Evolutionary conservation across 352 stramenopile genomes (phyloP), one percentile per base, ranked within the genome.

Genomic region (Pythium brassicae): DNA sequence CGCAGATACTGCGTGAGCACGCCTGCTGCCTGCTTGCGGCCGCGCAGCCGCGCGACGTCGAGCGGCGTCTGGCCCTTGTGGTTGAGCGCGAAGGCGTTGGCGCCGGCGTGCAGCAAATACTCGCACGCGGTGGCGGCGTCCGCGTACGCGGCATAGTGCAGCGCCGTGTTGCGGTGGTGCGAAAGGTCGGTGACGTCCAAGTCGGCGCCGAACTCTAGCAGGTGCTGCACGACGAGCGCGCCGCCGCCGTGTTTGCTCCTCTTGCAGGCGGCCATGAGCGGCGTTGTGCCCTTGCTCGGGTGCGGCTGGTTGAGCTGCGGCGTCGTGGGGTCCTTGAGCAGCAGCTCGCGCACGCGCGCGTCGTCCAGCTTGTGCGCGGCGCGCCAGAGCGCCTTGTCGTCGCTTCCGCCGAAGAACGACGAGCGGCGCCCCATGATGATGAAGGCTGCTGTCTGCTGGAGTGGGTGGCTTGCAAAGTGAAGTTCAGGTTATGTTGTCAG

Each of bases 231-330:
- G 12, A 69, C 71, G 26, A 73, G 66, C 44, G 55, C 62, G 26
- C 37, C 46, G 15, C 42, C 44, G 6, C 40, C 44, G 9, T 50
- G 57, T 49, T 82, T 72, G 17, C 72, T 57, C 46, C 76, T 78
- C 47, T 72, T 70, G 34, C 59, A 72, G 26, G 83, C 80, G n/a
- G 68, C 62, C 83, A 93, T 93, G 46, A 93, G 65, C 44, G 81
- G 67, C 39, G 83, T 88, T 42, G 72, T 81, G 57, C 74, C 68
- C 14, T 83, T 75, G 9, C 57, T 61, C 1, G 78, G 65, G 62
- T 89, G 76, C 35, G 63, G 64, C 25, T 61, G 37, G 50, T 88
- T 68, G 14, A 88, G 37, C 22, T 57, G 19, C 11, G 46, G 17
- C 3, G 14, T 44, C 22, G 52, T 53, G 12, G 52, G 59, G 23